A percentile compares a stretch with the other conserved stretches of the same genome.
phyloP scores from a whole-genome alignment of 176 grass and related monocot species.

The Carex scoparia region DNA sequence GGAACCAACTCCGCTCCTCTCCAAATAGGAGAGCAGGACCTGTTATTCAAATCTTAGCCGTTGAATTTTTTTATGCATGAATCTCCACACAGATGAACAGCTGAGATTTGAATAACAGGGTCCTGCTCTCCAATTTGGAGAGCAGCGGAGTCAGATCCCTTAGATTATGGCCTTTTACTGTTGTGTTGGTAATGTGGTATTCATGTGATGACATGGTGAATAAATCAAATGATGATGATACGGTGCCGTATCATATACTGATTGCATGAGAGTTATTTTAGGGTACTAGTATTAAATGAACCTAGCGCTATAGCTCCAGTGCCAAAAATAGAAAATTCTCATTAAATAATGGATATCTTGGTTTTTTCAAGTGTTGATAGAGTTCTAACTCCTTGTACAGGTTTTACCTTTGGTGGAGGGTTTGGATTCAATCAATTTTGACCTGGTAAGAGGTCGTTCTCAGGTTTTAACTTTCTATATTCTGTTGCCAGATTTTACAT shows the following conservation, averaged over 20 bases:
- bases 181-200: background rate
- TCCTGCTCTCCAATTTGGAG: no score
- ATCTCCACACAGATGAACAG: no score
- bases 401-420: slow-evolving; percentile 76
- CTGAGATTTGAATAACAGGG: no score
- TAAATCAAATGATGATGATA: background rate
- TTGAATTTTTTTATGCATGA: no score
- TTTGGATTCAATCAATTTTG: slow-evolving; percentile 71
- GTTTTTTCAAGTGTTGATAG: slow-evolving; percentile 21
- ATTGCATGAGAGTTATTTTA: background rate
- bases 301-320: background rate
- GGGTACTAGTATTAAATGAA: background rate
- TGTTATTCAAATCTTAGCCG: no score
- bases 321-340: background rate
- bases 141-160: background rate
- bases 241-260: background rate
- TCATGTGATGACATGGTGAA: background rate
- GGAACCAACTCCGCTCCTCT: no score
- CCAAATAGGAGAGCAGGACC: no score
- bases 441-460: slow-evolving; percentile 51
- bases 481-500: no score
- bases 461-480: background rate
- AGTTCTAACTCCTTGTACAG: slow-evolving; percentile 36
- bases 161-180: background rate
- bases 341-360: slow-evolving; percentile 12